These are phyloP conservation scores for Candida koratica DNA, from an alignment of 805 yeast species.

Conservation along the genomic window DNA sequence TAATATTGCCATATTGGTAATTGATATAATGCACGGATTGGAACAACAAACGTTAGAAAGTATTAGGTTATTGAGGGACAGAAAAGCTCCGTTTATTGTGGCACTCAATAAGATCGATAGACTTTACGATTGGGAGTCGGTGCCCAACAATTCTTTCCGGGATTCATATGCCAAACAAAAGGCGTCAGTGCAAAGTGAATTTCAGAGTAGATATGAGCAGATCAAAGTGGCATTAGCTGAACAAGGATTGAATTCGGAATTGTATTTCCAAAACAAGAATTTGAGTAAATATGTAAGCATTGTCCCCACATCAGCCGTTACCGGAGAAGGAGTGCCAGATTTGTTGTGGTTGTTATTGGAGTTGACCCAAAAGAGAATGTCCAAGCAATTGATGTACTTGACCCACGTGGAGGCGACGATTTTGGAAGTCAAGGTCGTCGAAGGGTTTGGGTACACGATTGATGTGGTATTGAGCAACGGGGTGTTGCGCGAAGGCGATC, in stretches of 20 bases:
- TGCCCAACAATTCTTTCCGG: constrained; percentile 92
- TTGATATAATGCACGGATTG: constrained; percentile 98
- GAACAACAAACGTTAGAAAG: constrained; percentile 98
- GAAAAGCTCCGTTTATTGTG: constrained; percentile 97
- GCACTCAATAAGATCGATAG: constrained; percentile 98
- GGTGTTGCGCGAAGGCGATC: constrained; percentile 88
- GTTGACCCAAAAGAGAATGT: constrained; percentile 97
- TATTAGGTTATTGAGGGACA: constrained; percentile 83
- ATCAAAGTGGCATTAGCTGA: constrained; percentile 91
- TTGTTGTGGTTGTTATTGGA: constrained; percentile 91
- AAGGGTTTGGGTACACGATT: constrained; percentile 97
- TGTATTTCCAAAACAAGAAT: constrained; percentile 92
- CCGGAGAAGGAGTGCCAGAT: constrained; percentile 99
- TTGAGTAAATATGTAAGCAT: constrained; percentile 90
- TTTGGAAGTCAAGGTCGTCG: constrained; percentile 95
- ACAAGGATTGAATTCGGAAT: constrained; percentile 96
- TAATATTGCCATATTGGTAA: constrained; percentile 97
- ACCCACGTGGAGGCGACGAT: constrained; percentile 93
- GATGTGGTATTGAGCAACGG: constrained; percentile 98
- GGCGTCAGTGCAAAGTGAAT: constrained; percentile 85
- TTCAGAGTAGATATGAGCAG: constrained; percentile 78
- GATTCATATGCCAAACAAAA: constrained; percentile 83
- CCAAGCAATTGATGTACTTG: constrained; percentile 94
- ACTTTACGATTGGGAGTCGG: constrained; percentile 88
- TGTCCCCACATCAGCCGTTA: constrained; percentile 97